Evolutionary conservation across 352 stramenopile genomes (phyloP).

Genomic region (Globisporangium camurandrum): DNA sequence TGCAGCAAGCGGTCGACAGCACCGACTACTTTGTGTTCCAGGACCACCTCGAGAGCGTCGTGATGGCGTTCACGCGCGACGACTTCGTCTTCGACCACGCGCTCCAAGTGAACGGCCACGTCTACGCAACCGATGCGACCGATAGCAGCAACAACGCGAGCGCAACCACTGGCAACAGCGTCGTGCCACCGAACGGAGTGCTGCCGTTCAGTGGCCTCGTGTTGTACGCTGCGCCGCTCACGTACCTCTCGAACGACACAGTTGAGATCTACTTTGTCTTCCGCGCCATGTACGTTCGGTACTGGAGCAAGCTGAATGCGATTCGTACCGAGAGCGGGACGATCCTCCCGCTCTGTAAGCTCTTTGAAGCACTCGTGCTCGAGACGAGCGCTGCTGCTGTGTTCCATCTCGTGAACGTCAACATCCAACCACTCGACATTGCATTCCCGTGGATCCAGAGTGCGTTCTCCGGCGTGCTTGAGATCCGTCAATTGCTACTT

Average conservation of each 20-base stretch:
- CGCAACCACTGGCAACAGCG: not conserved
- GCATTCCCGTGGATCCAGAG: slow-evolving; percentile 77
- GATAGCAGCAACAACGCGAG: slow-evolving; percentile 35
- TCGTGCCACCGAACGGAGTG: slow-evolving; percentile 58
- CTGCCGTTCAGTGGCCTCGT: slow-evolving; percentile 66
- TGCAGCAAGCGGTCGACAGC: slow-evolving; percentile 70
- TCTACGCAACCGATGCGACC: slow-evolving; percentile 11
- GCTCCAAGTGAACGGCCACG: slow-evolving; percentile 41
- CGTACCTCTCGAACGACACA: slow-evolving; percentile 60
- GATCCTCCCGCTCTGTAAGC: slow-evolving; percentile 64
- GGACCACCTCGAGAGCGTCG: slow-evolving; percentile 55
- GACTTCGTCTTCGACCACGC: slow-evolving; percentile 32
- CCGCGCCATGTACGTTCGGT: slow-evolving; percentile 67
- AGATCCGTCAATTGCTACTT: slow-evolving; percentile 66
- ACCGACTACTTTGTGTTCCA: slow-evolving; percentile 82
- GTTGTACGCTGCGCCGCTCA: slow-evolving; percentile 63
- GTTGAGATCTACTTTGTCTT: slow-evolving; percentile 71
- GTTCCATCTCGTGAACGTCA: slow-evolving; percentile 57
- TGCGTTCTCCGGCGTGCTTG: slow-evolving; percentile 67
- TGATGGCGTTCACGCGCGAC: slow-evolving; percentile 73
- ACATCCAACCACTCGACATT: slow-evolving; percentile 55
- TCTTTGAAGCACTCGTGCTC: slow-evolving; percentile 61
- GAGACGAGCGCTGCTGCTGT: slow-evolving; percentile 38
- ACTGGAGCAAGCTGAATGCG: slow-evolving; percentile 72
- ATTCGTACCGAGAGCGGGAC: slow-evolving; percentile 43